These are phyloP conservation scores for Epichloe gansuensis DNA, from an alignment of 2,329 filamentous ascomycete genomes.

Conservation along the genomic window DNA sequence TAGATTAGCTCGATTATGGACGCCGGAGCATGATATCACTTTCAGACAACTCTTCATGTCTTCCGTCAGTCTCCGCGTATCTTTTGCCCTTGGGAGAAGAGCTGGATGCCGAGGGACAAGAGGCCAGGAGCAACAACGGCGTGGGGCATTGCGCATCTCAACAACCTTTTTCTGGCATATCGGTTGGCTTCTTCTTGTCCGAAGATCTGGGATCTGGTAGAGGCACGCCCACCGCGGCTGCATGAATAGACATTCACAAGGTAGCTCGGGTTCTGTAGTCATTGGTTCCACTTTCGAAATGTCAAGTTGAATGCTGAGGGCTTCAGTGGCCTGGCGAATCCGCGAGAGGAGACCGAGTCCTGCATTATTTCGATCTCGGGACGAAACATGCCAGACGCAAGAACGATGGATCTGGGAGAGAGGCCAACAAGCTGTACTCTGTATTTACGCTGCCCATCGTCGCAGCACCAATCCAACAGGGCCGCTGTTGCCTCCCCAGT, in stretches of 20 bases:
- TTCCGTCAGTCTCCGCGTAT: neutral
- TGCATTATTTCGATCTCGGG: no score
- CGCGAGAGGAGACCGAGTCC: no score
- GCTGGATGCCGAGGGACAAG: conserved; percentile 2
- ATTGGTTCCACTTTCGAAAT: no score
- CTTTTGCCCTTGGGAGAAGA: neutral
- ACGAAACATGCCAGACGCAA: neutral
- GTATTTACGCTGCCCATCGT: no score
- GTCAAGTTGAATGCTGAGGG: no score
- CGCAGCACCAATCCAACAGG: neutral
- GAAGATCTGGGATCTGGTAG: neutral
- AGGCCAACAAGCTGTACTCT: neutral
- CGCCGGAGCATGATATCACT: neutral
- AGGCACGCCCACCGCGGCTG: neutral
- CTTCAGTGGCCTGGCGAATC: no score
- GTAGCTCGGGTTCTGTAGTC: neutral
- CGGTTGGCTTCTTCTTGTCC: neutral
- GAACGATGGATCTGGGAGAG: no score
- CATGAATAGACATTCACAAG: neutral
- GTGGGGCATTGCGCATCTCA: conserved; percentile 4
- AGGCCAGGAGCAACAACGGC: neutral
- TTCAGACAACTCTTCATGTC: neutral
- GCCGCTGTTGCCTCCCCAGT: neutral
- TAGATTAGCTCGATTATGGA: neutral
- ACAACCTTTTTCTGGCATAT: conserved; percentile 2